Evolutionary conservation across 306 rosid species (phyloP).

Genomic region (Hippophae tibetana): DNA sequence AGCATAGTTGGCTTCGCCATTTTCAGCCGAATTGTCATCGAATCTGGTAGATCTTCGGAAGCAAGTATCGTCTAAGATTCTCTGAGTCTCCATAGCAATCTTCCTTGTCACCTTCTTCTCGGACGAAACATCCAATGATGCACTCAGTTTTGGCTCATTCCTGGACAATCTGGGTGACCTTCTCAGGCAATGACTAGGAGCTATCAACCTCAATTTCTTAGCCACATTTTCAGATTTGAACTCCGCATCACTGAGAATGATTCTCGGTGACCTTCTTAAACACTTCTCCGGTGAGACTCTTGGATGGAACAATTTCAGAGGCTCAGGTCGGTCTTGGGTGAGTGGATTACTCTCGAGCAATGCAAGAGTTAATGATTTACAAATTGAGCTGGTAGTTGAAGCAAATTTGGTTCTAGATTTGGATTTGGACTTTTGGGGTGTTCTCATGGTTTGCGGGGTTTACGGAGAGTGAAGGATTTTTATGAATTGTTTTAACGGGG

Average conservation of each 20-base stretch:
- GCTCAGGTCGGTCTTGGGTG: background rate
- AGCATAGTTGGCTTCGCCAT: background rate
- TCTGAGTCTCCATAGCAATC: background rate
- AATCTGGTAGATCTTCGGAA: no score
- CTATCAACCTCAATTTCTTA: background rate
- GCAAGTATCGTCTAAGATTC: no score
- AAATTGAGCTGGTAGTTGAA: no score
- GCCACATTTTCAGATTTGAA: conserved; percentile 4
- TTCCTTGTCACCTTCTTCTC: background rate
- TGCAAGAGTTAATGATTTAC: background rate
- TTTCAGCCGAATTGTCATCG: conserved; percentile 1
- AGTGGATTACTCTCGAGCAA: background rate
- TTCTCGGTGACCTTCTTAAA: conserved; percentile 7
- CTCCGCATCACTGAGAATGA: background rate
- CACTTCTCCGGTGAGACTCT: background rate
- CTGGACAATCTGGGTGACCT: conserved; percentile 1
- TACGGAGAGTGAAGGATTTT: no score
- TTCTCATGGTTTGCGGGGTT: background rate
- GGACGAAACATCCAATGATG: background rate
- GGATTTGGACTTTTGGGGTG: background rate
- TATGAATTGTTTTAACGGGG: no score
- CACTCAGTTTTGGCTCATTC: background rate
- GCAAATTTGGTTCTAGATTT: background rate
- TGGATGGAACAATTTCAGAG: conserved; percentile 1
- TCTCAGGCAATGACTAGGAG: background rate